Base-by-base conservation (phyloP, 2,329 filamentous ascomycete genomes). In the Scedosporium minutisporum region DNA sequence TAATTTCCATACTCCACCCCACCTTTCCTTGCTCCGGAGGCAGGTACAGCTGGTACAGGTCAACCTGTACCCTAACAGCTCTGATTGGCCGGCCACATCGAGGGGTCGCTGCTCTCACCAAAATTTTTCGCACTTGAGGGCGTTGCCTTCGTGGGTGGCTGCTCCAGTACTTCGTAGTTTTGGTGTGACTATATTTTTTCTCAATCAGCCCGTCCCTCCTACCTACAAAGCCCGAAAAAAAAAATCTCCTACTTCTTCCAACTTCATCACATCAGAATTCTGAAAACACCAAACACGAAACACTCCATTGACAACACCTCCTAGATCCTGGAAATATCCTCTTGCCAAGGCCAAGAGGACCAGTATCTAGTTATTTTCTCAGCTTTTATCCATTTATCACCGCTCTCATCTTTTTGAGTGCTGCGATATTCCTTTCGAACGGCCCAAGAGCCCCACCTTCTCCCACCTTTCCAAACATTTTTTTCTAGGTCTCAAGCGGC, bases 401-500 rank as follows among this genome's bases (percentile, higher is more conserved):
- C 41, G 51, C 16, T 38, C 53, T 42, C 59, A 51, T 46, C 21
- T 58, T 46, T 57, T 23, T 41, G 60, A 62, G 60, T 16, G 53
- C 60, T 58, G 33, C 42, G 38, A 62, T 41, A 62, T 62, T 58
- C 38, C 38, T 48, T 62, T 62, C 60, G 23, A 33, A n/a, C 38
- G 16, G 33, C 60, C 51, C 60, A 48, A 70, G 67, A 66, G 63
- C 68, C 70, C 70, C 69, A 66, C 65, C 68, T 66, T 65, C 66
- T 66, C 14, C 69, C 70, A 69, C 74, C 74, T 69, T 71, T 75
- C 72, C 68, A 73, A 74, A 68, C 70, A 66, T 69, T 71, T 71
- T 71, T 74, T 74, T 79, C 82, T 86, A 86, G 88, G 83, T 91
- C 85, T 82, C 85, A 89, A 87, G 83, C 87, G 80, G 81, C 78